Evolutionary conservation across 371 early-diverging fungal species (phyloP), one percentile per base, ranked within the genome.

Genomic region (Apophysomyces trapeziformis): DNA sequence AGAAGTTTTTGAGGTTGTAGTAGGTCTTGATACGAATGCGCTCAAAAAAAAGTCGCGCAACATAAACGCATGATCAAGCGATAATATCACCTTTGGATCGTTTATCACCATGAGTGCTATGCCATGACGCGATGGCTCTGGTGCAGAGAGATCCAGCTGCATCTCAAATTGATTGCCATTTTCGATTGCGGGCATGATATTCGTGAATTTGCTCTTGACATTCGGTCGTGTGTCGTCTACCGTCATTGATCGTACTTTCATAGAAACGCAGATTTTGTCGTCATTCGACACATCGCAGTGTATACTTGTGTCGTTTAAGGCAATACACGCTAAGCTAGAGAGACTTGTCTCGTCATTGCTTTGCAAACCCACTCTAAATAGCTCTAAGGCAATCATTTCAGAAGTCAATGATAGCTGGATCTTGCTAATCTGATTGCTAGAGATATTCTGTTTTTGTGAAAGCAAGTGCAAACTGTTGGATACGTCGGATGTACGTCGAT

Each of bases 201-300:
- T 92, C 43, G 89, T 88, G 74, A 95, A 96, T 60, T 90, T 80
- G 72, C 92, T 96, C 54, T 89, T 85, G 14, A 89, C 84, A 11
- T 89, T 84, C 1, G 88, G 88, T 13, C 99, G 73, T 0, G 96
- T 93, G 67, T 98, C 99, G 46, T 84, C 86, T 13, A 95, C 86
- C 7, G 90, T 87, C 16, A 96, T 76, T 0, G 92, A 88, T 14
- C 83, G 75, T 35, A 95, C 82, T 1, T 87, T 79, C 57, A 93
- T 38, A 70, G 93, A 91, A 0, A 91, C 82, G 18, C 90, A 87
- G 70, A 91, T 88, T 1, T 87, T 75, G 5, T 84, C 80, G 58
- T 93, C 86, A 26, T 84, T 82, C 26, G 74, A 70, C 72, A 88
- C 77, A 50, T 84, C 72, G 41, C 90, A 77, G 66, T 90, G 89